Base-by-base conservation (phyloP, 1,284 basidiomycete species). In the Peniophora sp. region DNA sequence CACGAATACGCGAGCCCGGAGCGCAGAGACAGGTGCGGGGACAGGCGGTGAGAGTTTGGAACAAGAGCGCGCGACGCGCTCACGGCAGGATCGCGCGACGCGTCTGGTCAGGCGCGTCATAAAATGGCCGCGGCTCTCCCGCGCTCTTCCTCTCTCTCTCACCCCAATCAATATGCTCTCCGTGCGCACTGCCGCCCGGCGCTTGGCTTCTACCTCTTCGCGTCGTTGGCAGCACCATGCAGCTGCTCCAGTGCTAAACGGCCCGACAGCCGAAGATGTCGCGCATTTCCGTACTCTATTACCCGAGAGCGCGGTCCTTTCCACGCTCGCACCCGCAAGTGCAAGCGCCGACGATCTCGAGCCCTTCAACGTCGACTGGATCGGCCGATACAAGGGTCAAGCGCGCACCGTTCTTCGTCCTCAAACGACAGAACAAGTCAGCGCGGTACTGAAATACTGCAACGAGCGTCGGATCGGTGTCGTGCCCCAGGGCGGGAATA, bases 401-500 rank as follows among this genome's bases (percentile, higher is more conserved):
- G 83, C 91, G 19, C 82, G 83, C 25, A 89, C 93, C 22, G 89
- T 99, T 14, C 73, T 98, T 55, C 92, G 89, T 66, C 96, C 96
- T 12, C 91, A 86, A 62, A 85, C 87, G 1, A 91, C 92, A 0
- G 70, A 89, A 57, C 85, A 99, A 69, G 92, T 98, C 61, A 88
- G 89, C 61, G 74, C 87, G 56, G 88, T 99, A 48, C 73, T 97
- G 62, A 85, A 84, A 65, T 90, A 85, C 73, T 97, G 93, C 68
- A 82, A 86, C 59, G 74, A 85, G 53, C 77, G 81, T 50, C 76
- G 79, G 50, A 89, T 97, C 48, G 85, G 87, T 19, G 81, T 99
- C 47, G 94, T 97, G 1, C 97, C 97, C 1, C 97, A 99, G 69
- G 96, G 97, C 48, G 97, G 97, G 25, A 99, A 99, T 71, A 99